Percentiles rank a stretch among this genome's conserved stretches.
Conservation (phyloP, 495 filamentous ascomycete species). For the Penicillium roqueforti region DNA sequence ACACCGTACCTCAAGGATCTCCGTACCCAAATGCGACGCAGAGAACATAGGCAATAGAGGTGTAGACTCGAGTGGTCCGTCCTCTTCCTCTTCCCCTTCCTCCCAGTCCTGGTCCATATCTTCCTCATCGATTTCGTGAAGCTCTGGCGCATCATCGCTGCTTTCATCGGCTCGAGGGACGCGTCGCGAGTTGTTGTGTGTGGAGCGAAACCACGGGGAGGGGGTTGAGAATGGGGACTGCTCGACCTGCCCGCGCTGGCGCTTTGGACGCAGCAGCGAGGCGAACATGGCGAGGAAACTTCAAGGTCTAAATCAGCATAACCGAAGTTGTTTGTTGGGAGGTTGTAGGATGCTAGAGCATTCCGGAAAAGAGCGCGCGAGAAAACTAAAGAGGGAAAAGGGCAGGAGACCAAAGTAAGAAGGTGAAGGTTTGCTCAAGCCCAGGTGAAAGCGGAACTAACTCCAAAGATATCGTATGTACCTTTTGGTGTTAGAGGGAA, state of each 20-base stretch:
- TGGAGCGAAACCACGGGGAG: slow-evolving; percentile 28
- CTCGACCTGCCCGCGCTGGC: slow-evolving; percentile 33
- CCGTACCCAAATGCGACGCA: slow-evolving; percentile 67
- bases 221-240: slow-evolving; percentile 49
- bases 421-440: background rate
- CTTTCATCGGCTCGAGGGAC: slow-evolving; percentile 6
- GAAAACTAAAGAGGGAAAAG: background rate
- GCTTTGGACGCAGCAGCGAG: slow-evolving; percentile 46
- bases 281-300: slow-evolving; percentile 37
- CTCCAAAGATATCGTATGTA: background rate
- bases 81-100: slow-evolving; percentile 46
- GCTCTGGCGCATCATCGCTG: slow-evolving; percentile 28
- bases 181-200: slow-evolving; percentile 13
- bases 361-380: background rate
- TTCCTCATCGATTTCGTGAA: slow-evolving; percentile 34
- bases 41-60: slow-evolving; percentile 81
- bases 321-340: slow-evolving; percentile 2
- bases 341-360: slow-evolving; percentile 2
- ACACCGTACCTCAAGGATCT: background rate
- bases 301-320: slow-evolving; percentile 10
- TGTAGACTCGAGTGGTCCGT: slow-evolving; percentile 51
- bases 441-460: slow-evolving; percentile 2
- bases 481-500: background rate
- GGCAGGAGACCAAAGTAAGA: background rate
- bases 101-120: slow-evolving; percentile 39